Conservation (phyloP, 1,284 basidiomycete genomes). For the Erythrobasidium hasegawianum region DNA sequence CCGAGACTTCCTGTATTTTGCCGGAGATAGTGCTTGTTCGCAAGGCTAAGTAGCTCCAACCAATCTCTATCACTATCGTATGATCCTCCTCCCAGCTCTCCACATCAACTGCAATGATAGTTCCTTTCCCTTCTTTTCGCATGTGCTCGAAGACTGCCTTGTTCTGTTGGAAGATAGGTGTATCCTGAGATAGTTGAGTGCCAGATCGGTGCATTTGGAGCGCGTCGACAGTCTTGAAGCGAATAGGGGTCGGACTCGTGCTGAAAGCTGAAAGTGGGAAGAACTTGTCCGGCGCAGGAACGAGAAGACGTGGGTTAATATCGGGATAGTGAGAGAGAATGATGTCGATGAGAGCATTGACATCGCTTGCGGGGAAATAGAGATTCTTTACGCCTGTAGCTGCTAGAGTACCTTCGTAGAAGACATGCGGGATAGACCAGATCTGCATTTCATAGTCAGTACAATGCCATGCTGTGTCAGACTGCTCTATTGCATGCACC, state of each 20-base stretch:
- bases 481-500: neutral
- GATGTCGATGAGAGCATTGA: neutral
- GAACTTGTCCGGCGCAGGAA: neutral
- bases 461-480: neutral
- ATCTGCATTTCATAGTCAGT: constrained; percentile 1
- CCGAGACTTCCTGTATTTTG: neutral
- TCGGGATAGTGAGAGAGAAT: neutral
- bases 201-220: neutral
- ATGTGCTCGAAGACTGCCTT: constrained; percentile 6
- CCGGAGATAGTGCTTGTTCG: neutral
- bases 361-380: constrained; percentile 18
- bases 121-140: constrained; percentile 1
- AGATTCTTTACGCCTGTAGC: constrained; percentile 4
- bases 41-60: constrained; percentile 10
- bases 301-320: neutral
- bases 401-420: constrained; percentile 20
- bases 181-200: neutral
- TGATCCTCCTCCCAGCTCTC: constrained; percentile 30
- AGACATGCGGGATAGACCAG: constrained; percentile 15
- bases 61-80: constrained; percentile 21
- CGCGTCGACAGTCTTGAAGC: constrained; percentile 2
- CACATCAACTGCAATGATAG: constrained; percentile 22
- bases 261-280: neutral
- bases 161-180: neutral
- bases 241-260: neutral